Base-by-base conservation (phyloP, 768 basidiomycete species). In the Tylopilus vinaceipallidus region DNA sequence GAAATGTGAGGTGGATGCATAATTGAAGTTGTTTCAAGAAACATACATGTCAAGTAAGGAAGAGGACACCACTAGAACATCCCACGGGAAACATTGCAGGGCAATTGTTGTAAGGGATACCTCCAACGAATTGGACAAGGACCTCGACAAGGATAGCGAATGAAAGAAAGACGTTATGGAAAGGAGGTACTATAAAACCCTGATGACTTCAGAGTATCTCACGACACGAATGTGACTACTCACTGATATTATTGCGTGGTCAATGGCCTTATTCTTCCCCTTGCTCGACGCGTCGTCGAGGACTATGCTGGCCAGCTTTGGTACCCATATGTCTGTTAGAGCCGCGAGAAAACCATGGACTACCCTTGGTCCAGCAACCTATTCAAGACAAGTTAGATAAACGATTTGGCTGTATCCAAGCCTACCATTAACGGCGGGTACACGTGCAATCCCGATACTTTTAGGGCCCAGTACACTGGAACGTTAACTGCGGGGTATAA, bases 101-200 rank as follows among this genome's bases (percentile, higher is more conserved):
- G 94, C 95, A 35, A 87, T 68, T 0, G 84, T 84, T 0, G 89
- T 88, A 36, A 98, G 70, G 0, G 91, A 83, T 0, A 93, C 93
- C 63, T 99, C 97, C 23, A 95, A 71, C 12, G 93, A 95, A 64
- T 98, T 99, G 26, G 92, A 95, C 45, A 98, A 72, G 1, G 94
- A 90, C 30, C 97, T 80, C 4, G 94, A 88, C 22, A 97, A 73
- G 1, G 90, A 79, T 45, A 95, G 75, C 0, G 80, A 82, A 68
- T 98, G 81, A 72, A 98, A 98, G 62, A 95, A 82, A 5, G 91
- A 95, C 1, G 86, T 82, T 43, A 95, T 62, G 23, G 92, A 91
- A 32, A 98, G 65, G 51, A 93, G 75, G 32, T 86, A 69, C 94
- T 98, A 55, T 35, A 16, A 38, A 19, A 19, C 19, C 36, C 36